A percentile compares a stretch with the other conserved stretches of the same genome.
Conservation (phyloP, 805 yeast species). For the Wickerhamiella musiphila region DNA sequence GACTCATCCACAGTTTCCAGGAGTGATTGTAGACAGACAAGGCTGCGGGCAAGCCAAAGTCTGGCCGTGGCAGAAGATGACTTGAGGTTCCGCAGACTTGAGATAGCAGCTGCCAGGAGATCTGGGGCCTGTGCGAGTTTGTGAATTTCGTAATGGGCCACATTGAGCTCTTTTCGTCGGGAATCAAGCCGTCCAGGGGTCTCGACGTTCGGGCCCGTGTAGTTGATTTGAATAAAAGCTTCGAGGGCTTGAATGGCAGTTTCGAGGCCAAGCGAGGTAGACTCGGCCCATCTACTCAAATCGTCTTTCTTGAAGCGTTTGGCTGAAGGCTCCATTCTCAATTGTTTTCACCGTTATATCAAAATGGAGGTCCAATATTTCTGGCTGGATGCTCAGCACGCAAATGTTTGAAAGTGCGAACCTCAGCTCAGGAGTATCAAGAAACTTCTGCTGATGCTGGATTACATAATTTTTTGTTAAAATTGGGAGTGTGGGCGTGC, state of each 20-base stretch:
- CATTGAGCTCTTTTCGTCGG: slow-evolving; percentile 27
- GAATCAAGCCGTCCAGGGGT: slow-evolving; percentile 2
- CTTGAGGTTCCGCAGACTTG: slow-evolving; percentile 28
- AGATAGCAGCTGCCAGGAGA: slow-evolving; percentile 27
- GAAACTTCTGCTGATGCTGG: too few relatives aligned
- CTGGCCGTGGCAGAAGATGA: too few relatives aligned
- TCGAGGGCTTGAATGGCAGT: slow-evolving; percentile 25
- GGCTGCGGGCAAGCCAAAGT: slow-evolving; percentile 23
- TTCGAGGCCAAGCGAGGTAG: neutral
- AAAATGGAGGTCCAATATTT: neutral
- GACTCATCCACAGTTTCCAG: slow-evolving; percentile 15
- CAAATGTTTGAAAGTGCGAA: too few relatives aligned
- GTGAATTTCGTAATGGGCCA: slow-evolving; percentile 60
- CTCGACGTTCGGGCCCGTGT: slow-evolving; percentile 53
- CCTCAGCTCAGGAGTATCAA: too few relatives aligned
- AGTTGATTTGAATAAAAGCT: slow-evolving; percentile 55
- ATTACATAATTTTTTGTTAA: too few relatives aligned
- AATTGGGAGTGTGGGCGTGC: too few relatives aligned
- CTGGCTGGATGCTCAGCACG: too few relatives aligned
- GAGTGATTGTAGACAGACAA: slow-evolving; percentile 21
- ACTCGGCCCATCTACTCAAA: neutral
- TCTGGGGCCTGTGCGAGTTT: slow-evolving; percentile 37
- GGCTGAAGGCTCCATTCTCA: neutral
- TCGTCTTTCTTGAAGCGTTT: neutral
- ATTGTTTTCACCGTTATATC: neutral